These are phyloP conservation scores for Martensiomyces pterosporus DNA, from an alignment of 192 early-diverging fungal species.

Conservation along the genomic window DNA sequence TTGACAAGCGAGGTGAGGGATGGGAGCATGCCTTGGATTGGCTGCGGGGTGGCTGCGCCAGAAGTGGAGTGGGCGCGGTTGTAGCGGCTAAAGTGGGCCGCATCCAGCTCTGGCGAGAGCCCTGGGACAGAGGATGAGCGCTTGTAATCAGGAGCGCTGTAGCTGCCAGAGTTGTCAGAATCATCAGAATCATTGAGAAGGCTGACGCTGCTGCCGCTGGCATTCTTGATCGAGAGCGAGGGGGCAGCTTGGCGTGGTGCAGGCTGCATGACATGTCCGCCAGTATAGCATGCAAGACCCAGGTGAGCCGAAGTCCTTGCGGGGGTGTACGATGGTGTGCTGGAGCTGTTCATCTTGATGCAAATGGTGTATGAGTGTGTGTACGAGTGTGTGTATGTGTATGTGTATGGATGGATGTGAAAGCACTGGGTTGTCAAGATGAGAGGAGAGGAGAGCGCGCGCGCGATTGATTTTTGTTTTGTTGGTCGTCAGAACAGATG, in stretches of 20 bases:
- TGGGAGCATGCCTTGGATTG: not conserved
- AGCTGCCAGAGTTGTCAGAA: too few relatives aligned
- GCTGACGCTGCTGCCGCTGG: conserved; percentile 11
- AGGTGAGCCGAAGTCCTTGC: conserved; percentile 3
- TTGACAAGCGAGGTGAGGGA: conserved; percentile 5
- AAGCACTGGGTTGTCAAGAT: too few relatives aligned
- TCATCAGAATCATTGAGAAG: conserved; percentile 11
- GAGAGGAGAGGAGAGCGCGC: too few relatives aligned
- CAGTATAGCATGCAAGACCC: conserved; percentile 3
- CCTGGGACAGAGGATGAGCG: not conserved
- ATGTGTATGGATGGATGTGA: too few relatives aligned
- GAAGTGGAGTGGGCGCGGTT: not conserved
- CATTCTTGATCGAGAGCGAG: conserved; percentile 14
- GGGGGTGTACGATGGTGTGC: conserved; percentile 6
- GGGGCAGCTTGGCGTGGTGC: conserved; percentile 68
- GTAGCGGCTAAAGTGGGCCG: not conserved
- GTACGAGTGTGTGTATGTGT: too few relatives aligned
- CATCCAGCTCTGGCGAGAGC: not conserved
- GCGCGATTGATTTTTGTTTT: too few relatives aligned
- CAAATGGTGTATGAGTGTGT: not conserved
- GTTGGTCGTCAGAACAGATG: too few relatives aligned
- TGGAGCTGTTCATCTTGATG: too few relatives aligned
- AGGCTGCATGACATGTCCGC: too few relatives aligned
- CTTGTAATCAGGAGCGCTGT: not conserved
- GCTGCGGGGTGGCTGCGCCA: conserved; percentile 4